Evolutionary conservation across 768 basidiomycete genomes (phyloP).

Genomic region (Phallus indusiatus): DNA sequence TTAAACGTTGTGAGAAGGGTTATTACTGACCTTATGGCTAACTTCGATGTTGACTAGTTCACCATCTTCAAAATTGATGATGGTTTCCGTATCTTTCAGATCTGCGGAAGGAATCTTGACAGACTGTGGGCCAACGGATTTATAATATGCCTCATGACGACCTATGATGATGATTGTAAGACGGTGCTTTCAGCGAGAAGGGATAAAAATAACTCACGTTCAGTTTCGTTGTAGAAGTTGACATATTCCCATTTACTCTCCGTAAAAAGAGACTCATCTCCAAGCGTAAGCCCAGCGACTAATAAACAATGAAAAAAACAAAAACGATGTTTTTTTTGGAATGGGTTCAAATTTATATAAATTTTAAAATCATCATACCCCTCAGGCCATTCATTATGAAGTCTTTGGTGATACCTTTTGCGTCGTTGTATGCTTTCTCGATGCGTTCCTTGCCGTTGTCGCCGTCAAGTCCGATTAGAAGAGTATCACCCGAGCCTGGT

Average conservation of each 20-base stretch:
- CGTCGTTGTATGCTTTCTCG: slow-evolving; percentile 82
- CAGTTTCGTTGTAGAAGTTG: slow-evolving; percentile 44
- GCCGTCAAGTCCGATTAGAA: slow-evolving; percentile 88
- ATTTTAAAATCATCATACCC: background rate
- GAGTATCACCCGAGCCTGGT: slow-evolving; percentile 64
- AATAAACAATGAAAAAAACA: background rate
- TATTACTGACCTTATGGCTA: slow-evolving; percentile 64
- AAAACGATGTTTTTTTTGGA: background rate
- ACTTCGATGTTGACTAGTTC: slow-evolving; percentile 83
- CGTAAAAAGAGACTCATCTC: slow-evolving; percentile 54
- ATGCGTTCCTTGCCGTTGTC: slow-evolving; percentile 61
- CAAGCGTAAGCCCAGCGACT: slow-evolving; percentile 57
- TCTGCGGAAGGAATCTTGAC: slow-evolving; percentile 36
- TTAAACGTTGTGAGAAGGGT: background rate
- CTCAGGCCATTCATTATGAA: slow-evolving; percentile 86
- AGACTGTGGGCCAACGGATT: slow-evolving; percentile 50
- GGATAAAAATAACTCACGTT: slow-evolving; percentile 26
- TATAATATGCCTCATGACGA: slow-evolving; percentile 78
- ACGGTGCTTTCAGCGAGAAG: background rate
- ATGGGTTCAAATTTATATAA: background rate
- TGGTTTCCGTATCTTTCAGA: slow-evolving; percentile 23
- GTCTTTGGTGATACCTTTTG: slow-evolving; percentile 53
- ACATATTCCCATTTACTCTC: slow-evolving; percentile 70
- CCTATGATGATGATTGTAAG: slow-evolving; percentile 32
- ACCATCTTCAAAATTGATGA: slow-evolving; percentile 48